Base-by-base conservation (phyloP, 768 basidiomycete species). In the Lyophyllum decastes region DNA sequence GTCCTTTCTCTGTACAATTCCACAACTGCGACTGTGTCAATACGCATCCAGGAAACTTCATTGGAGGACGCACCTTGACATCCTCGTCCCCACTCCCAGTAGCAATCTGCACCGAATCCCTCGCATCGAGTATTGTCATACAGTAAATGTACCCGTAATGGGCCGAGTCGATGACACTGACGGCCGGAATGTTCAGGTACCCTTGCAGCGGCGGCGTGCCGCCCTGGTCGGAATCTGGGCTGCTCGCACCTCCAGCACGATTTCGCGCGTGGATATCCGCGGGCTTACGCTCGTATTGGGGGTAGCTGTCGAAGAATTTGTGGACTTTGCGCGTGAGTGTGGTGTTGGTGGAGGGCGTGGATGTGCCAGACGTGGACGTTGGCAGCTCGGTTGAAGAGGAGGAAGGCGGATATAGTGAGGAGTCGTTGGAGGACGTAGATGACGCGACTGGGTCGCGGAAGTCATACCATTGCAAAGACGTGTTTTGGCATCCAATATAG, bases 81-180 rank as follows among this genome's bases (percentile, higher is more conserved):
- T 83, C 84, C 66, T 94, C 93, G 61, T 98, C 96, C 0, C 96
- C 96, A 58, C 93, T 90, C 14, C 94, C 94, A 14, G 92, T 94
- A 12, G 90, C 82, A 14, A 97, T 80, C 54, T 85, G 81, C 17
- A 69, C 66, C 1, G 66, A 66, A 12, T 68, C 68, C 34, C 64
- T 59, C 3, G 63, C 64, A 26, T 73, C 65, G 38, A 80, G 56
- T 24, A 78, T 64, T 6, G 72, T 66, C 85, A 94, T 87, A 64
- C 90, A 93, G 68, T 96, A 95, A 12, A 98, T 82, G 67, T 98
- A 98, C 9, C 96, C 96, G 68, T 87, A 95, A 71, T 98, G 96
- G 2, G 95, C 96, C 1, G 92, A 91, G 63, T 91, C 87, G 25
- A 94, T 78, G 27, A 94, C 88, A 62, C 93, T 91, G 54, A 74